Base-by-base conservation (phyloP, 768 basidiomycete genomes). In the Lactifluus pinguis region DNA sequence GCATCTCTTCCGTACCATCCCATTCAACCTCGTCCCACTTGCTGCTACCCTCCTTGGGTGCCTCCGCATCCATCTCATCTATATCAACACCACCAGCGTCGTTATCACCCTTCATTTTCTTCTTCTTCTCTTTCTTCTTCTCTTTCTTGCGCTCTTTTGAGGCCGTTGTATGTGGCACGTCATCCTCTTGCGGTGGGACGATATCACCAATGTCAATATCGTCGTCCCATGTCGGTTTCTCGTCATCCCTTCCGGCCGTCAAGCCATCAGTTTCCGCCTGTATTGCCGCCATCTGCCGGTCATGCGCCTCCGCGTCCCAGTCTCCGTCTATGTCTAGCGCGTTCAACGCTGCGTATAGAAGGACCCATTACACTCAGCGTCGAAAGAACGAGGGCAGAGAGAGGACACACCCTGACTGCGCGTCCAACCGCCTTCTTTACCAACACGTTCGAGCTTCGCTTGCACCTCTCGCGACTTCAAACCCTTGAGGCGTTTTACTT, bases 161-260 rank as follows among this genome's bases (percentile, higher is more conserved):
- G 6, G 49, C 25, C 17, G 63, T 56, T 42, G 29, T 25, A 14
- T 1, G 54, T 21, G 17, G 56, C 32, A 14, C 36, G 39, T 57
- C 73, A 9, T 74, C 69, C 6, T 72, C 76, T 9, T 74, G 69
- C 57, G 63, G 73, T 47, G 66, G 72, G 4, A 70, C 69, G 39
- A 92, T 83, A 69, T 89, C 83, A n/a, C 76, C 80, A 49, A 94
- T 81, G 64, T 92, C 84, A 59, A 95, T 83, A 67, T 97, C 93
- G 63, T 97, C 90, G 45, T 90, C 87, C 95, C 95, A 99, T 0
- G 75, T 73, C 3, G 97, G 97, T 73, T 95, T 95, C 64, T 82
- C 80, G 52, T 74, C 73, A 41, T 76, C 77, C 34, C 53, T 58
- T 49, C 54, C 39, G 6, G 64, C 62, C 52, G 72, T 71, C 5